Percentiles rank a stretch among this genome's conserved stretches.
phyloP scores from a whole-genome alignment of 768 basidiomycete species.

The Trametes coccinea region DNA sequence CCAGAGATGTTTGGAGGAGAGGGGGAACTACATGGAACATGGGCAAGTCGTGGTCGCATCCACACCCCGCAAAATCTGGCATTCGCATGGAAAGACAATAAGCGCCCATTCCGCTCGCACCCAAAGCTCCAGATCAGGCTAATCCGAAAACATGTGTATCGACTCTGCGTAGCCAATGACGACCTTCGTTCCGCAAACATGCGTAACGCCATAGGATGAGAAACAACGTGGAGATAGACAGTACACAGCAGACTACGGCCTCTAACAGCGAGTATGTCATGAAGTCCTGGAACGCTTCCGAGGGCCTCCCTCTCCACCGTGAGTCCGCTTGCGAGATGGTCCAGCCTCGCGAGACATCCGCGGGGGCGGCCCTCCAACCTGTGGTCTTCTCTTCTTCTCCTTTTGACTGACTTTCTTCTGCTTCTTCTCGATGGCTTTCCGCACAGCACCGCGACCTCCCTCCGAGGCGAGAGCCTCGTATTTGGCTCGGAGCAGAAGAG shows the following conservation, averaged over 20 bases:
- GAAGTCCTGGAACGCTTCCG: constrained; percentile 10
- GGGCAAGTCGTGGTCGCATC: constrained; percentile 8
- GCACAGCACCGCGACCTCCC: constrained; percentile 81
- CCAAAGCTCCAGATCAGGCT: too few species aligned
- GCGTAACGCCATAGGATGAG: too few species aligned
- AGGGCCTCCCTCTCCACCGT: constrained; percentile 17
- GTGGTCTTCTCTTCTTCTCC: constrained; percentile 85
- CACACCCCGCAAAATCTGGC: constrained; percentile 5
- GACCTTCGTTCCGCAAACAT: too few species aligned
- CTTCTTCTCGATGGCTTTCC: constrained; percentile 87
- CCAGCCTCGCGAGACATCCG: constrained; percentile 2
- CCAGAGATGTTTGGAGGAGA: background rate
- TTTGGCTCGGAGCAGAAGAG: constrained; percentile 68
- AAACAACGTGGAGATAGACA: too few species aligned
- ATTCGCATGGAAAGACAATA: background rate
- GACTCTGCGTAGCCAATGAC: too few species aligned
- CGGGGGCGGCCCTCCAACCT: constrained; percentile 31
- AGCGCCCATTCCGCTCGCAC: background rate
- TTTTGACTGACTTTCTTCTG: constrained; percentile 84
- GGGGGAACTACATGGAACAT: constrained; percentile 19
- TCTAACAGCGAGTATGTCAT: background rate
- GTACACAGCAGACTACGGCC: too few species aligned
- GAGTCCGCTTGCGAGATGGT: constrained; percentile 9
- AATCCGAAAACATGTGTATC: too few species aligned
- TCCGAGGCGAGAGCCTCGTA: constrained; percentile 75